These are phyloP conservation scores for Sclerospora graminicola DNA, from an alignment of 352 stramenopile genomes.

Conservation along the genomic window DNA sequence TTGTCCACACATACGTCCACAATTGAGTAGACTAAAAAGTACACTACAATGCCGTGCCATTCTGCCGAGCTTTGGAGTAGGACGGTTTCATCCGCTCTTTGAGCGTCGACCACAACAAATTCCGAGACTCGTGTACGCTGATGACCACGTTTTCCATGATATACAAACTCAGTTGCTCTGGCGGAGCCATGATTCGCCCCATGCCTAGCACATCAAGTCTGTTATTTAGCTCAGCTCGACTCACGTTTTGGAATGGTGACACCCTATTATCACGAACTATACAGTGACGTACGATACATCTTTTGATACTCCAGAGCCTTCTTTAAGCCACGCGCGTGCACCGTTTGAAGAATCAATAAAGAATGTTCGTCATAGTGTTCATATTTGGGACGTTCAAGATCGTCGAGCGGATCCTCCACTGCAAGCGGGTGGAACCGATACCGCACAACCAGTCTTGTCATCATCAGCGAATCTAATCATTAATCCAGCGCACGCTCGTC, in stretches of 20 bases:
- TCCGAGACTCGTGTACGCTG: slow-evolving; percentile 51
- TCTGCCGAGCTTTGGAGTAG: too few species aligned
- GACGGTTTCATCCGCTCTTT: too few species aligned
- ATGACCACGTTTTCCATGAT: slow-evolving; percentile 66
- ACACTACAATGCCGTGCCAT: too few species aligned
- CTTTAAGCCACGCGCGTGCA: too few species aligned
- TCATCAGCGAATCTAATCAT: slow-evolving; percentile 47
- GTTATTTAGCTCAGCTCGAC: slow-evolving; percentile 47
- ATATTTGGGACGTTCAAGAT: slow-evolving; percentile 74
- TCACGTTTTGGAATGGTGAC: slow-evolving; percentile 53
- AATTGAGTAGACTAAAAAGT: slow-evolving; percentile 77
- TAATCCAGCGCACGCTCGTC: slow-evolving; percentile 78
- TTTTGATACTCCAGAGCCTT: too few species aligned
- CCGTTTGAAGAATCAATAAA: too few species aligned
- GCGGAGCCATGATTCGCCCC: slow-evolving; percentile 54
- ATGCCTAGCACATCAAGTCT: slow-evolving; percentile 47
- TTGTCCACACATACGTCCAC: slow-evolving; percentile 78
- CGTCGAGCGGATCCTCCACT: slow-evolving; percentile 78
- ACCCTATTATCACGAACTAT: slow-evolving; percentile 35
- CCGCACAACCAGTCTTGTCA: slow-evolving; percentile 66
- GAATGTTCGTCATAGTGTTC: slow-evolving; percentile 82
- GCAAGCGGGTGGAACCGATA: too few species aligned
- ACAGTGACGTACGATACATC: slow-evolving; percentile 56
- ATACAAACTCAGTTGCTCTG: slow-evolving; percentile 71
- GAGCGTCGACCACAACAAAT: slow-evolving; percentile 40